Evolutionary conservation across 768 basidiomycete genomes (phyloP), one percentile per base, ranked within the genome.

Genomic region (Hericium coralloides): DNA sequence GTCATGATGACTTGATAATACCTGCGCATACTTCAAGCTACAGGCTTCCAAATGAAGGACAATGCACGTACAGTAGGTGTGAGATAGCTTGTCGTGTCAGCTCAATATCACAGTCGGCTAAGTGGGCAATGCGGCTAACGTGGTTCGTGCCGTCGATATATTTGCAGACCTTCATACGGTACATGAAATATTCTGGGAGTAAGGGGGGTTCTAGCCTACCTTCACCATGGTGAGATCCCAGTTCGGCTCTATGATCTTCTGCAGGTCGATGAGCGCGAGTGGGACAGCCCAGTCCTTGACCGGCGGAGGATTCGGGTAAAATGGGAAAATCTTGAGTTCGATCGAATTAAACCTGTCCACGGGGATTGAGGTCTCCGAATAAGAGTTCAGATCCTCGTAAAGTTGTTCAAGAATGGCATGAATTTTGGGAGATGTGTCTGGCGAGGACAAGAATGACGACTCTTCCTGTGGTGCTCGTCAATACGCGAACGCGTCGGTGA

Each of bases 1-100:
- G 85, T 89, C 89, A 98, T 93, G 61, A 97, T 84, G 43, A 95
- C 93, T 73, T 97, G 92, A 68, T 98, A 98, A 66, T 93, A 97
- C 47, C 92, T 95, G 60, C n/a, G 23, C 48, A 17, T 4, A 12
- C 49, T 9, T 31, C 31, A 31, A 31, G 31, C 31, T 31, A 31
- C 31, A 31, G 31, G 10, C 31, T 31, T 2, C 45, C 22, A 12
- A 20, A 23, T 38, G 25, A 55, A 12, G n/a, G 12, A 45, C 18
- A 39, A 26, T 12, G 20, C 10, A 63, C 88, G 72, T 63, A 97
- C 92, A 99, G 71, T 26, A 99, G 79, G 72, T 99, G 97, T 17
- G 89, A 85, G 52, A 99, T 84, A 10, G 93, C 92, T 59, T 87
- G 83, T 50, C 93, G 81, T 5, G 92, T 88, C 41, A 98, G 72